Base-by-base conservation (phyloP, 805 yeast species). In the Lachancea quebecensis region DNA sequence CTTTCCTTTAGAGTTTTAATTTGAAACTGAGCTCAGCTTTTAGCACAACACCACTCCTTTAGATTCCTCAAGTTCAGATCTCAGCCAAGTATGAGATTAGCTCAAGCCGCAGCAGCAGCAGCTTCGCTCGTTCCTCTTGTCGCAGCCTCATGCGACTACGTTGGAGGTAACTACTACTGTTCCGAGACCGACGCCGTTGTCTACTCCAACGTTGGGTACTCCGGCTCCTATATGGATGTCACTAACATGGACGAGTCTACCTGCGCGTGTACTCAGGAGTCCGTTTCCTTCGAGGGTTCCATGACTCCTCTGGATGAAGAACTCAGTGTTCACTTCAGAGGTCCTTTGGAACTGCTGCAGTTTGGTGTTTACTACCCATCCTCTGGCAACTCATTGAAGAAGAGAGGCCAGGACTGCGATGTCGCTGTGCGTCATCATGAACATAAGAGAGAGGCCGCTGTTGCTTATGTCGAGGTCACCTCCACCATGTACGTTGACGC, bases 321-420 rank as follows among this genome's bases (percentile, higher is more conserved):
- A 59, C 69, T 84, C 21, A 79, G 88, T 3, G 87, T 84, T 12
- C 93, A 84, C 60, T 77, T 84, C 62, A 75, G 93, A 67, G 93
- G 93, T 38, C 93, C 93, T 9, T 60, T 84, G 48, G 66, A 73
- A 12, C 68, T 84, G 56, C 63, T 67, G 48, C 73, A 76, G 54
- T 88, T 93, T 62, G 97, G 90, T 66, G 96, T 87, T 45, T 93
- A 90, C 74, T 81, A 82, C 59, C 90, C 87, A 52, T 61, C 77
- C 21, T 54, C 73, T n/a, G 56, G 71, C 36, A 57, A 72, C 35
- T 49, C 66, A 42, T 64, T 70, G 54, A 64, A 69, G 51, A 73
- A 70, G 58, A 74, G 74, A 64, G 73, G 14, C 33, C 78, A 72
- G 5, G 56, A 53, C 45, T 48, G 45, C 48, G 48, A 39, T 45